phyloP scores from a whole-genome alignment of 2,329 filamentous ascomycete genomes.

The Aspergillus cejpii region DNA sequence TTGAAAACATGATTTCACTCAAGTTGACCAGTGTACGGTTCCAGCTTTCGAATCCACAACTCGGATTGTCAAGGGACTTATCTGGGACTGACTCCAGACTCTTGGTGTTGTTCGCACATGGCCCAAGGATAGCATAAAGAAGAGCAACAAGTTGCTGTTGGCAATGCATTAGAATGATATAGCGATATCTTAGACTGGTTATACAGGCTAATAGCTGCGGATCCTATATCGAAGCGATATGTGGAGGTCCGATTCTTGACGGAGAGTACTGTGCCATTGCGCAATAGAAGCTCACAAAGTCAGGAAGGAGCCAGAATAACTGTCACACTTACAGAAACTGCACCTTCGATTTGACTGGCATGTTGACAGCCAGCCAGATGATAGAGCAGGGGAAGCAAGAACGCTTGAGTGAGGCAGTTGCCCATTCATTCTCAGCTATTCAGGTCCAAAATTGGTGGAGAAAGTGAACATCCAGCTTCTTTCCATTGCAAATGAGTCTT shows the following conservation, averaged over 20 bases:
- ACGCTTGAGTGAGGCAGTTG: background rate
- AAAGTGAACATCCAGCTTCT: background rate
- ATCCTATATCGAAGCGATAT: background rate
- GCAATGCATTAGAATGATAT: conserved; percentile 1
- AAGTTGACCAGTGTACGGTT: background rate
- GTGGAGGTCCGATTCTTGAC: background rate
- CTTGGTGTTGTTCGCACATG: background rate
- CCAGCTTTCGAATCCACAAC: background rate
- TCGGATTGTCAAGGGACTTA: background rate
- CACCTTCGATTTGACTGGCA: too few relatives aligned
- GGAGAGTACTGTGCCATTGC: background rate
- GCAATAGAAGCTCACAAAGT: background rate
- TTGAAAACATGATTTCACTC: background rate
- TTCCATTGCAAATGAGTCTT: background rate
- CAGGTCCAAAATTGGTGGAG: too few relatives aligned
- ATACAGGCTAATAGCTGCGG: background rate
- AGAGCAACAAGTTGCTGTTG: conserved; percentile 2
- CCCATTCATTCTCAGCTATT: background rate
- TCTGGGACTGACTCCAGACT: background rate
- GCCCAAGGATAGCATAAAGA: conserved; percentile 1
- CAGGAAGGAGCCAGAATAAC: background rate
- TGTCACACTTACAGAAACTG: background rate
- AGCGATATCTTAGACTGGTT: background rate
- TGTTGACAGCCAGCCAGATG: background rate
- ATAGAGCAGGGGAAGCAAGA: background rate